These are phyloP conservation scores for Pleoardoris graminearum DNA, from an alignment of 2,329 filamentous ascomycete genomes.

Conservation along the genomic window DNA sequence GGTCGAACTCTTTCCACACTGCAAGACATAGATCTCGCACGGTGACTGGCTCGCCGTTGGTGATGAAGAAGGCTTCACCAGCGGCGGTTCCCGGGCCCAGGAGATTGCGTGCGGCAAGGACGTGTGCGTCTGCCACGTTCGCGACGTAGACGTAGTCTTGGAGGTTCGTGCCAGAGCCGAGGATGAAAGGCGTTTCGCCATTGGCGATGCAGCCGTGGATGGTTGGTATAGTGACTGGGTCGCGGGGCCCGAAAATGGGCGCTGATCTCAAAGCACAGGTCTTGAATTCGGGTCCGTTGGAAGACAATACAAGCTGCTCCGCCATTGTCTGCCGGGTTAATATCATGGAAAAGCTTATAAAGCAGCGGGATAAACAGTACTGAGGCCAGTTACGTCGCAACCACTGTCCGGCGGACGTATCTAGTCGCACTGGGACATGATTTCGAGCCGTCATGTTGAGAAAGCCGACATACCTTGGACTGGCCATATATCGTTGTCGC, in stretches of 20 bases:
- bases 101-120: constrained; percentile 76
- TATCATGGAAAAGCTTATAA: too few species aligned
- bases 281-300: constrained; percentile 69
- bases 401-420: too few species aligned
- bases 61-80: constrained; percentile 87
- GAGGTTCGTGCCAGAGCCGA: constrained; percentile 73
- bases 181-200: constrained; percentile 73
- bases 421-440: too few species aligned
- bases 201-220: constrained; percentile 72
- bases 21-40: constrained; percentile 87
- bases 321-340: constrained; percentile 73
- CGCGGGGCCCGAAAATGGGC: constrained; percentile 89
- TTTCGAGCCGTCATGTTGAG: too few species aligned
- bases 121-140: constrained; percentile 76
- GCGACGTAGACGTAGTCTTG: constrained; percentile 72
- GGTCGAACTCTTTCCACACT: constrained; percentile 69
- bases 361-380: too few species aligned
- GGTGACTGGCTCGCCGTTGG: constrained; percentile 84
- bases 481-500: constrained; percentile 81
- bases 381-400: too few species aligned
- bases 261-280: constrained; percentile 84
- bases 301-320: constrained; percentile 76
- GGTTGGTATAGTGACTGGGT: constrained; percentile 73
- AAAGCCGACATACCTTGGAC: constrained; percentile 68
- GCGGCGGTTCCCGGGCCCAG: constrained; percentile 62